These are phyloP conservation scores for Meira miltonrushii DNA, from an alignment of 1,284 basidiomycete genomes.

Conservation along the genomic window DNA sequence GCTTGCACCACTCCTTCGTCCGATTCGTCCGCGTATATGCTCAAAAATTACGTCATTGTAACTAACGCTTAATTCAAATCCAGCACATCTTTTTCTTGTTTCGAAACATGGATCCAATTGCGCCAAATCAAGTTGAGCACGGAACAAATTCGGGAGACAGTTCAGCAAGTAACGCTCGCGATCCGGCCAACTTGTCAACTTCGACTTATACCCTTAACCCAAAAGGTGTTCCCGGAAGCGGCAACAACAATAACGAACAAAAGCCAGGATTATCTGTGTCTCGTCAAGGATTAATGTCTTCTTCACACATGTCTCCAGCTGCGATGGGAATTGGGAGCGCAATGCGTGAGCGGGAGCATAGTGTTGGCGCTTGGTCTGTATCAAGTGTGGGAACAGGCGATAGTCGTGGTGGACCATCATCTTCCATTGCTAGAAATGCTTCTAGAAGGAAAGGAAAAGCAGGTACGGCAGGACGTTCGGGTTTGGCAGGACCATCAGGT, in stretches of 20 bases:
- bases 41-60: no score
- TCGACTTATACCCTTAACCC: not conserved
- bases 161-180: no score
- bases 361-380: not conserved
- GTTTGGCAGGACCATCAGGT: not conserved
- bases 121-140: no score
- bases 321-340: no score
- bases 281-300: not conserved
- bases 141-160: no score
- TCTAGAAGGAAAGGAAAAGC: not conserved
- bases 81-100: no score
- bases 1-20: no score
- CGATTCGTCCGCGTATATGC: no score
- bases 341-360: not conserved
- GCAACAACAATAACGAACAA: not conserved
- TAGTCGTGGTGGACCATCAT: not conserved
- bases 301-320: not conserved
- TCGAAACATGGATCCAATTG: no score
- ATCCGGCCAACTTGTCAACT: not conserved
- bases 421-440: not conserved
- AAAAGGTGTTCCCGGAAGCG: not conserved
- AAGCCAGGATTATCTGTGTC: not conserved
- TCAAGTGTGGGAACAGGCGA: constrained; percentile 1
- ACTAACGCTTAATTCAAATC: no score
- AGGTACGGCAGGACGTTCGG: not conserved